phyloP scores from a whole-genome alignment of 306 rosid genomes.

The Vigna angularis region DNA sequence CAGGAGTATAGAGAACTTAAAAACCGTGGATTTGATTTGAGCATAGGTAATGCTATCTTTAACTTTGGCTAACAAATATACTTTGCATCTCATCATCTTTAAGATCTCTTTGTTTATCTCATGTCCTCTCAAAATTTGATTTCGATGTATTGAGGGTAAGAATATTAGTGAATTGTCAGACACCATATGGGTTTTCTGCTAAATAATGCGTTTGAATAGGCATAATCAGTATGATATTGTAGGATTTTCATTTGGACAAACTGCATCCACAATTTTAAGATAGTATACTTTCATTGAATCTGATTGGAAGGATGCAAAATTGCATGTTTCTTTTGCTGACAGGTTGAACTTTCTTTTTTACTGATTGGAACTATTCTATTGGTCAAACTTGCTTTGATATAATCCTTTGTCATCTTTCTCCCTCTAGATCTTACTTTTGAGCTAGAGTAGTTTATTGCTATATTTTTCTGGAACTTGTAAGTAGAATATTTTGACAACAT shows the following conservation, averaged over 20 bases:
- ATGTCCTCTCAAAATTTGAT: neutral
- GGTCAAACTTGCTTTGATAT: neutral
- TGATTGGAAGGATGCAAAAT: neutral
- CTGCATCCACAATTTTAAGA: neutral
- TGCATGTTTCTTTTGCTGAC: neutral
- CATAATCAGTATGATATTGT: neutral
- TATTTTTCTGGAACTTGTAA: neutral
- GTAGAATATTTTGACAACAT: too few relatives aligned
- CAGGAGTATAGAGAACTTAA: constrained; percentile 80
- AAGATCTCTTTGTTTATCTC: neutral
- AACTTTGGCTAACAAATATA: too few relatives aligned
- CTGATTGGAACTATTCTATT: neutral
- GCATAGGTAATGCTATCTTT: constrained; percentile 55
- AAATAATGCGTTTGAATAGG: neutral
- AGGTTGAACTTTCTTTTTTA: neutral
- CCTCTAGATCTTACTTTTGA: neutral
- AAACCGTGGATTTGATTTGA: constrained; percentile 65
- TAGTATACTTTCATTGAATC: neutral
- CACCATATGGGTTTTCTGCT: neutral
- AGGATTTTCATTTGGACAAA: neutral
- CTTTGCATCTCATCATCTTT: neutral
- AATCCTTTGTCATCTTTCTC: neutral
- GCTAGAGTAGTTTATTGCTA: constrained; percentile 4
- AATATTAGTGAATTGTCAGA: neutral
- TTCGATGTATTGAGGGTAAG: neutral